Conservation (phyloP, 225 moss, liverwort and hornwort species). For the Ulota crispa region DNA sequence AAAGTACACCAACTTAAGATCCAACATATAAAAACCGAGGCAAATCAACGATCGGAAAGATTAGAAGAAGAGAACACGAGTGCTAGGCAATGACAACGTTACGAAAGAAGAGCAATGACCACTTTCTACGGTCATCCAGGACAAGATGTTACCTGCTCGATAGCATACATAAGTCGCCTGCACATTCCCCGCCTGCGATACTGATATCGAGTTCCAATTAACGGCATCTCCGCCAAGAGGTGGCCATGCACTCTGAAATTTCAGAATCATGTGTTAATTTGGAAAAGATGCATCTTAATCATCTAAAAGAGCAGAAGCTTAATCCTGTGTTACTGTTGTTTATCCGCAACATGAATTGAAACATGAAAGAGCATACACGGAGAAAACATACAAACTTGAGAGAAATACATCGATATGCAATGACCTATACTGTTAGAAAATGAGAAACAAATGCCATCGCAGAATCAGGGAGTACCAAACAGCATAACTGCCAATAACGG, state of each 20-base stretch:
- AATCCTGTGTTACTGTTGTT: neutral
- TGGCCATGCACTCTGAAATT: conserved; percentile 79
- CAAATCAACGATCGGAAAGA: neutral
- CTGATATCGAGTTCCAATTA: conserved; percentile 88
- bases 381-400: neutral
- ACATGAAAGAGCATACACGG: neutral
- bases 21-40: conserved; percentile 1
- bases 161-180: conserved; percentile 80
- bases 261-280: conserved; percentile 20
- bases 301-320: neutral
- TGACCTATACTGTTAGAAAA: neutral
- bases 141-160: conserved; percentile 62
- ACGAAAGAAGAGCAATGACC: neutral
- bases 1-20: conserved; percentile 15
- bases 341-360: conserved; percentile 1
- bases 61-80: neutral
- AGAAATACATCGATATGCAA: neutral
- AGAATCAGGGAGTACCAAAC: neutral
- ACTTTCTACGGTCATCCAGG: conserved; percentile 5
- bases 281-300: neutral
- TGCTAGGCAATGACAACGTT: neutral
- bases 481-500: neutral
- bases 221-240: conserved; percentile 84
- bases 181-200: conserved; percentile 96
- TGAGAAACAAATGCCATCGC: neutral